Base-by-base conservation (phyloP, 495 filamentous ascomycete species). In the Talaromyces nanjingensis region DNA sequence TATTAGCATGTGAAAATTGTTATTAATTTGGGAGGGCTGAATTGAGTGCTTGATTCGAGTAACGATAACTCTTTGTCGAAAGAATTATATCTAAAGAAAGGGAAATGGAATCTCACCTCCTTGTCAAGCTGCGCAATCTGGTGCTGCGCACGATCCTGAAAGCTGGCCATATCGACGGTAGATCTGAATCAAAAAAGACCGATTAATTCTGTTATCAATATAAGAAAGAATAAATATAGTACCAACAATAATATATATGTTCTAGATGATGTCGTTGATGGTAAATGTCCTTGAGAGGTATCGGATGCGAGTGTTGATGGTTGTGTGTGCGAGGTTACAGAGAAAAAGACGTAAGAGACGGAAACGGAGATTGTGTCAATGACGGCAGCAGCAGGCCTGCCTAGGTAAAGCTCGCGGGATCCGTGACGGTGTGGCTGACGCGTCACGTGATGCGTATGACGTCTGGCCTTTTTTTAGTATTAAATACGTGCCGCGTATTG, bases 111-210 rank as follows among this genome's bases (percentile, higher is more conserved):
- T 83, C 91, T 70, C 77, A 97, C 93, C 91, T 98, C 93, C 82
- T 96, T 96, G 82, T 98, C 93, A 79, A 98, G 89, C 84, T 92
- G 89, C 65, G 87, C 84, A 70, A 98, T 85, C 67, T 90, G 85
- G 72, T 92, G 86, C 81, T 97, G 91, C 67, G 90, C 87, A 77
- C 89, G 90, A 70, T 96, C 93, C 81, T 98, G 93, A 77, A 91
- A 90, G 74, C 91, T 91, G 65, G 77, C 75, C 84, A 85, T 85
- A 74, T 70, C 79, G 66, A 52, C 6, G 31, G 54, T 20, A 59
- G 29, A 27, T 64, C 31, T 25, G 52, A 55, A 25, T 18, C 20
- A 55, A 27, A 55, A 54, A 55, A 55, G 14, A 29, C 25, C 22
- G 22, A 55, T 24, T 55, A 25, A 55, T 55, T 25, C 6, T 27